phyloP scores from a whole-genome alignment of 2,329 filamentous ascomycete genomes.

The Diaporthe sp. region DNA sequence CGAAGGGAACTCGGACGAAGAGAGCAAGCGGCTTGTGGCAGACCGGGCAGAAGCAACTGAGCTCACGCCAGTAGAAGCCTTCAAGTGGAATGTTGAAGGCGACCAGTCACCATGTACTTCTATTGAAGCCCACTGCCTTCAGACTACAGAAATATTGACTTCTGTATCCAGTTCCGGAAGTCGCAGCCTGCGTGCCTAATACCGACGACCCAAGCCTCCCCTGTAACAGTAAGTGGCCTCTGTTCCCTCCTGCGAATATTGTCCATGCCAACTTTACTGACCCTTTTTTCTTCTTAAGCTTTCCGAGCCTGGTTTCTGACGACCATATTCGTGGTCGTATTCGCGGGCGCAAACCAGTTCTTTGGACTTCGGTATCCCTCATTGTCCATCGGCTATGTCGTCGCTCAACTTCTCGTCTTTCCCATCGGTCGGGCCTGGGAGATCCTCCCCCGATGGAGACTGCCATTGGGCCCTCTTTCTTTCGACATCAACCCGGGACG shows the following conservation, averaged over 20 bases:
- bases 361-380: conserved; percentile 54
- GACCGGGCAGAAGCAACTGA: conserved; percentile 49
- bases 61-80: conserved; percentile 52
- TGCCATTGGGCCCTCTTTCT: conserved; percentile 45
- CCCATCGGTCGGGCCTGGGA: conserved; percentile 52
- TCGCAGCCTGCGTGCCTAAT: conserved; percentile 54
- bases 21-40: conserved; percentile 37
- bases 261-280: background rate
- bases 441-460: conserved; percentile 48
- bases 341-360: conserved; percentile 53
- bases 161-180: conserved; percentile 50
- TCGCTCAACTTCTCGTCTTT: conserved; percentile 53
- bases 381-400: conserved; percentile 52
- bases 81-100: conserved; percentile 54
- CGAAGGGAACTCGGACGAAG: conserved; percentile 37
- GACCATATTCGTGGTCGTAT: conserved; percentile 51
- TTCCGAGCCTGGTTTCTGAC: conserved; percentile 50
- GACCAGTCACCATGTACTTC: conserved; percentile 54
- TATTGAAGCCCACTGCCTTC: background rate
- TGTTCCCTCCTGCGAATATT: accelerated
- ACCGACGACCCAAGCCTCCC: conserved; percentile 51
- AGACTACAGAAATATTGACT: background rate
- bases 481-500: conserved; percentile 47
- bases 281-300: conserved; percentile 40
- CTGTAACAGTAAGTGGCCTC: conserved; percentile 49